These are phyloP conservation scores for Phaseolus coccineus DNA, from an alignment of 331 rosid genomes.

Conservation along the genomic window DNA sequence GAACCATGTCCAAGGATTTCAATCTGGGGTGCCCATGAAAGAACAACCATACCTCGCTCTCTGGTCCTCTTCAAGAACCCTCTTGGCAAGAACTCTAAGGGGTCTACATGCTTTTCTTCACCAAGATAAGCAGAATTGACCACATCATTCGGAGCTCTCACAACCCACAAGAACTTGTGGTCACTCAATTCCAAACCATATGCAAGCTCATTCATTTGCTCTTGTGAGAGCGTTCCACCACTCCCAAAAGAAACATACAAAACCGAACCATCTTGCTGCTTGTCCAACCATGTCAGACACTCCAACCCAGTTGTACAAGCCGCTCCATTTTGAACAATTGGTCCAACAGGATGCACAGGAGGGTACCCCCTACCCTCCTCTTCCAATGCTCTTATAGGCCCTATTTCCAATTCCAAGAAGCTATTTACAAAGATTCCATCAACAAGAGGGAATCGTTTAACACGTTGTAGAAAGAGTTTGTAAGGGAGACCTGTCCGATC, in stretches of 20 bases:
- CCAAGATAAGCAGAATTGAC: slow-evolving; percentile 1
- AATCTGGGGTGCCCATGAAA: slow-evolving; percentile 45
- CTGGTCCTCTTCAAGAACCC: slow-evolving; percentile 40
- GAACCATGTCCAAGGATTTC: slow-evolving; percentile 40
- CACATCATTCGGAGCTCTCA: slow-evolving; percentile 33
- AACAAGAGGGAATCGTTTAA: neutral
- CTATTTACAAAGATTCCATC: slow-evolving; percentile 32
- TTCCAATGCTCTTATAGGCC: neutral
- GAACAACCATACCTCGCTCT: slow-evolving; percentile 26
- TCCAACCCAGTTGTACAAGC: neutral
- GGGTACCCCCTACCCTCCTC: slow-evolving; percentile 17
- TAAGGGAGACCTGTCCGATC: slow-evolving; percentile 4
- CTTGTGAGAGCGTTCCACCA: slow-evolving; percentile 36
- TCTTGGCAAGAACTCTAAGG: slow-evolving; percentile 8
- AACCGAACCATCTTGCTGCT: slow-evolving; percentile 6
- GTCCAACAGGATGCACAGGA: slow-evolving; percentile 34
- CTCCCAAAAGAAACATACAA: slow-evolving; percentile 45
- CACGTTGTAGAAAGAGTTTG: neutral
- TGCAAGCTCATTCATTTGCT: slow-evolving; percentile 32
- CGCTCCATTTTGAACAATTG: slow-evolving; percentile 6
- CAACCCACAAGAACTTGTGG: slow-evolving; percentile 42
- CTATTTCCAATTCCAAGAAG: slow-evolving; percentile 28
- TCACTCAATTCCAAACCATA: slow-evolving; percentile 42
- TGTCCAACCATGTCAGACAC: slow-evolving; percentile 40
- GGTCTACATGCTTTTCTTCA: slow-evolving; percentile 11